Evolutionary conservation across 2,329 filamentous ascomycete species (phyloP).

Genomic region (Neurospora sp.): DNA sequence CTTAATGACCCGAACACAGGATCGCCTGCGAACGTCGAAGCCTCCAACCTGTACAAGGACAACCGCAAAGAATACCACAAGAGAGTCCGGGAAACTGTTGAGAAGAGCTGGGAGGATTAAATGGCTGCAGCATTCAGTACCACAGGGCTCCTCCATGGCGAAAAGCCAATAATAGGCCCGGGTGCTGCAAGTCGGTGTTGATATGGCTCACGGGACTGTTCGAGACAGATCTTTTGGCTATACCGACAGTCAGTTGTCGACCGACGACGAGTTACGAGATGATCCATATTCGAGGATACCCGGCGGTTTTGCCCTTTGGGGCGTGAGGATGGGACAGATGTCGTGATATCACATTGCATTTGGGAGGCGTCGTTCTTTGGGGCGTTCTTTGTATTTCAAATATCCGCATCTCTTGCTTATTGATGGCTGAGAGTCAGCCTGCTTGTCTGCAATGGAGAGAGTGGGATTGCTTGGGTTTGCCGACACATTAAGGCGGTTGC

Average conservation of each 20-base stretch:
- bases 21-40: slow-evolving; percentile 94
- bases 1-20: slow-evolving; percentile 98
- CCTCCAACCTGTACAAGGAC: slow-evolving; percentile 96
- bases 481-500: neutral
- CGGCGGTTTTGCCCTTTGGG: neutral
- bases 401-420: neutral
- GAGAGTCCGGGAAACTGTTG: slow-evolving; percentile 87
- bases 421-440: neutral
- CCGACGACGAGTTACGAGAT: neutral
- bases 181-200: neutral
- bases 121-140: neutral
- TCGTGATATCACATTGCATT: neutral
- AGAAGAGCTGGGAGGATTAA: slow-evolving; percentile 98
- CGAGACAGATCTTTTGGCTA: neutral
- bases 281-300: neutral
- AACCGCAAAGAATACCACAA: slow-evolving; percentile 96
- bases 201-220: neutral
- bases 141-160: neutral
- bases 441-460: neutral
- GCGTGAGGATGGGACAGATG: neutral
- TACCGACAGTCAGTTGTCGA: neutral
- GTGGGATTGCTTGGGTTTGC: neutral
- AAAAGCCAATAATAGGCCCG: neutral
- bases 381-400: neutral
- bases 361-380: neutral